Percentiles rank a stretch among this genome's conserved stretches.
phyloP scores from a whole-genome alignment of 805 yeast genomes.

The Vanderwaltozyma polyspora region DNA sequence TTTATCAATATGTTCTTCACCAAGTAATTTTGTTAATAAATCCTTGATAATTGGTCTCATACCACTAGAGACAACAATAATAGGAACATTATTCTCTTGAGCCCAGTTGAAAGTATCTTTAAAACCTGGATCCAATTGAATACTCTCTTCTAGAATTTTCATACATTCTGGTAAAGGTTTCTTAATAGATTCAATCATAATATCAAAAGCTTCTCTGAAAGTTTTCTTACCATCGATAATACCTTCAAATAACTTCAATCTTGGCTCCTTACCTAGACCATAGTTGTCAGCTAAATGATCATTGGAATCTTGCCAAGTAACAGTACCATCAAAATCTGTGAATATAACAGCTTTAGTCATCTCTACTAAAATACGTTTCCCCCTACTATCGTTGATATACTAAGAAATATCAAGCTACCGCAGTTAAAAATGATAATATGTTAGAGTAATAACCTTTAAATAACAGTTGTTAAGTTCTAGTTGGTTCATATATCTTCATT shows the following conservation, averaged over 20 bases:
- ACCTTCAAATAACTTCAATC: conserved; percentile 57
- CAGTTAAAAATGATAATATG: background rate
- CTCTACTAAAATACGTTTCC: background rate
- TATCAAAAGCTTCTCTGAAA: conserved; percentile 73
- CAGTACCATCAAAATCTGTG: conserved; percentile 98
- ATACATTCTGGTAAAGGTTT: conserved; percentile 77
- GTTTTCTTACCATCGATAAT: conserved; percentile 57
- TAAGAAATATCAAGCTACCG: background rate
- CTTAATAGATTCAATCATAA: conserved; percentile 71
- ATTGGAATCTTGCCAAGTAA: conserved; percentile 89
- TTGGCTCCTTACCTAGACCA: conserved; percentile 69
- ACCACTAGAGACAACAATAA: conserved; percentile 82
- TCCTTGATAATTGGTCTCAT: conserved; percentile 88
- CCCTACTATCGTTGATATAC: background rate
- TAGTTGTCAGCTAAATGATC: conserved; percentile 80
- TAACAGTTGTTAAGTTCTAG: too few species aligned
- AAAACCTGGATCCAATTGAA: conserved; percentile 86
- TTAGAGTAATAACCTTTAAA: too few species aligned
- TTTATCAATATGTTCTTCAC: conserved; percentile 57
- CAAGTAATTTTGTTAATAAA: conserved; percentile 61
- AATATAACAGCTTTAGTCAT: conserved; percentile 66
- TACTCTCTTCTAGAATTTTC: conserved; percentile 49
- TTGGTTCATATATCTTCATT: too few species aligned
- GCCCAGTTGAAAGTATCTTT: conserved; percentile 74
- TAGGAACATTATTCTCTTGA: conserved; percentile 56